These are phyloP conservation scores for Talaromyces sp. DNA, from an alignment of 2,329 filamentous ascomycete genomes.

Conservation along the genomic window DNA sequence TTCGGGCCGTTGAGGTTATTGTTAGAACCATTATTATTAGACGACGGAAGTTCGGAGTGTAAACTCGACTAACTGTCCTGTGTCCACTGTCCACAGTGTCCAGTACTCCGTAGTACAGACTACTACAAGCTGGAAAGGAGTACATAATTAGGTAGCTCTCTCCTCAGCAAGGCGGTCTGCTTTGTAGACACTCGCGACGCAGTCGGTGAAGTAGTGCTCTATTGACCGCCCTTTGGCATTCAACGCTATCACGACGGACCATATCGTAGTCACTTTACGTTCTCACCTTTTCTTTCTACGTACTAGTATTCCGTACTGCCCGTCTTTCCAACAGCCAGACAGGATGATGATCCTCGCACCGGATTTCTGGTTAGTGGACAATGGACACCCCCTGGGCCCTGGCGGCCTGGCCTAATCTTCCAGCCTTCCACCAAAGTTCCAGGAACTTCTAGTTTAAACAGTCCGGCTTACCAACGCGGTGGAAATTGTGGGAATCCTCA, in stretches of 20 bases:
- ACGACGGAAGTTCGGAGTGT: neutral
- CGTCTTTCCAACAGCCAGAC: neutral
- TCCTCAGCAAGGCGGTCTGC: neutral
- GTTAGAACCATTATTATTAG: neutral
- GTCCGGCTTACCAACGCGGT: neutral
- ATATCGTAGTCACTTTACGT: neutral
- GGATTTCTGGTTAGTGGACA: neutral
- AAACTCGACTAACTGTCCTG: too few species aligned
- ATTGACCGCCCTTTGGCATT: neutral
- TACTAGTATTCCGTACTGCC: too few species aligned
- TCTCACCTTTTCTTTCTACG: neutral
- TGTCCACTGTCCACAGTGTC: too few species aligned
- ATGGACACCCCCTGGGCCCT: neutral
- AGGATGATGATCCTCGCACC: neutral
- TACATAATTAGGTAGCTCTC: neutral
- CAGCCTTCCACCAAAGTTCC: neutral
- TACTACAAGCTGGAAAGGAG: neutral
- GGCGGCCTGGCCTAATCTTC: neutral
- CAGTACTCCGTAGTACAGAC: too few species aligned
- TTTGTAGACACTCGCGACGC: neutral
- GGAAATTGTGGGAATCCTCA: conserved; percentile 1
- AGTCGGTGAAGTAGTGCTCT: neutral
- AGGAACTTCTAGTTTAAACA: neutral
- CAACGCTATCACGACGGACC: neutral
- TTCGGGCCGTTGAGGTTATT: neutral